Conservation (phyloP, 176 grass and related monocot species). For the Musa schizocarpa region DNA sequence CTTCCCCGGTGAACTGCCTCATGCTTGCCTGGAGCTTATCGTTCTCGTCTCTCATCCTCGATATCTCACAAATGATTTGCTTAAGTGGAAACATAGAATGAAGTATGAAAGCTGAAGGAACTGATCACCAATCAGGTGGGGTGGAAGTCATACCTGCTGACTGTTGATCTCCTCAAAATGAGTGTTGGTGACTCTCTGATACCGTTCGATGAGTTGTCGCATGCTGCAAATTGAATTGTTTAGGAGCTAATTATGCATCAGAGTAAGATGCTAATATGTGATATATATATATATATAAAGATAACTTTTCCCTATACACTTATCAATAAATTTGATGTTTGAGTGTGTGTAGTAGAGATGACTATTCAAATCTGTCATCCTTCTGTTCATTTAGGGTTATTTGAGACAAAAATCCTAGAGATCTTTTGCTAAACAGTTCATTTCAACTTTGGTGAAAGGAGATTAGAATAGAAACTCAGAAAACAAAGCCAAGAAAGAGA, state of each 20-base stretch:
- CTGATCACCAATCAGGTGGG: background rate
- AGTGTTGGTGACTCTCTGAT: constrained; percentile 52
- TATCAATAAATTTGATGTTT: background rate
- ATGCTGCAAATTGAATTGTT: constrained; percentile 31
- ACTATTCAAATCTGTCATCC: no score
- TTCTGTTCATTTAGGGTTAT: no score
- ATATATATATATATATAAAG: background rate
- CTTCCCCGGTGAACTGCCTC: constrained; percentile 55
- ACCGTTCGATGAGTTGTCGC: constrained; percentile 68
- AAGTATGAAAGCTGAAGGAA: no score
- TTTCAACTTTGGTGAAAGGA: no score
- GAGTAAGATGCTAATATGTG: background rate
- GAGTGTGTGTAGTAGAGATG: no score
- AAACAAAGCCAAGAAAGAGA: no score
- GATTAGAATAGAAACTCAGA: no score
- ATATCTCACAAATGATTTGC: constrained; percentile 71
- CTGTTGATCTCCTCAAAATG: constrained; percentile 55
- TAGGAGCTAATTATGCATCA: background rate
- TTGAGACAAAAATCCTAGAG: no score
- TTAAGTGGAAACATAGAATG: constrained; percentile 2
- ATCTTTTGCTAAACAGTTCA: no score
- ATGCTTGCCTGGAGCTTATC: constrained; percentile 52
- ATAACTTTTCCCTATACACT: background rate
- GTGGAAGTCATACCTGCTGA: constrained; percentile 36
- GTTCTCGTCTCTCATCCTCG: constrained; percentile 70